A percentile compares a stretch with the other conserved stretches of the same genome.
phyloP scores from a whole-genome alignment of 768 basidiomycete genomes.

The Brasilioporus rufonigricans region DNA sequence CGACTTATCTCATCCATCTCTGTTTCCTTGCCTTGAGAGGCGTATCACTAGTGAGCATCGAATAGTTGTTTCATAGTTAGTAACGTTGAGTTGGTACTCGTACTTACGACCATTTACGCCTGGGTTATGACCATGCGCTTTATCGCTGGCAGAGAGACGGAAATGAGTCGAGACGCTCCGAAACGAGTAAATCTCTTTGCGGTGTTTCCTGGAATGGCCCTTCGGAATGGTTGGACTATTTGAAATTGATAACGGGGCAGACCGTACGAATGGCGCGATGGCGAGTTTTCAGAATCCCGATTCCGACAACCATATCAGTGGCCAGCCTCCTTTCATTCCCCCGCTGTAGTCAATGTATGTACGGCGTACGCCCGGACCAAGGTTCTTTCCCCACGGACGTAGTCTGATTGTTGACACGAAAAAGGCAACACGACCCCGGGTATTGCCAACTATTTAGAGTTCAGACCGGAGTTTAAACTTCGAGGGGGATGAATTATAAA shows the following conservation, averaged over 20 bases:
- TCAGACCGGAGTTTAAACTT: constrained; percentile 51
- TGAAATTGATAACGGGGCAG: constrained; percentile 26
- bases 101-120: constrained; percentile 25
- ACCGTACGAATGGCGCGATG: constrained; percentile 2
- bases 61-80: constrained; percentile 23
- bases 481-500: constrained; percentile 42
- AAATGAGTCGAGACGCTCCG: constrained; percentile 7
- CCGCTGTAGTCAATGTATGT: not conserved
- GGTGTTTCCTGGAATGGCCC: not conserved
- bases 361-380: not conserved
- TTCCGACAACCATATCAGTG: not conserved
- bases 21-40: not conserved
- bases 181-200: constrained; percentile 8
- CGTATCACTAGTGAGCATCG: constrained; percentile 5
- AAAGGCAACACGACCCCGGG: constrained; percentile 26
- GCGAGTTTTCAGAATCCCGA: not conserved
- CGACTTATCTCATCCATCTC: constrained; percentile 1
- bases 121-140: constrained; percentile 11
- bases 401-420: constrained; percentile 17
- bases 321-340: not conserved
- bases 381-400: constrained; percentile 12
- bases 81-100: constrained; percentile 6
- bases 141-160: constrained; percentile 5
- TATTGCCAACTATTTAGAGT: constrained; percentile 24
- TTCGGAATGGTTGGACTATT: constrained; percentile 11